Conservation (phyloP, 768 basidiomycete genomes). For the Pisolithus orientalis region DNA sequence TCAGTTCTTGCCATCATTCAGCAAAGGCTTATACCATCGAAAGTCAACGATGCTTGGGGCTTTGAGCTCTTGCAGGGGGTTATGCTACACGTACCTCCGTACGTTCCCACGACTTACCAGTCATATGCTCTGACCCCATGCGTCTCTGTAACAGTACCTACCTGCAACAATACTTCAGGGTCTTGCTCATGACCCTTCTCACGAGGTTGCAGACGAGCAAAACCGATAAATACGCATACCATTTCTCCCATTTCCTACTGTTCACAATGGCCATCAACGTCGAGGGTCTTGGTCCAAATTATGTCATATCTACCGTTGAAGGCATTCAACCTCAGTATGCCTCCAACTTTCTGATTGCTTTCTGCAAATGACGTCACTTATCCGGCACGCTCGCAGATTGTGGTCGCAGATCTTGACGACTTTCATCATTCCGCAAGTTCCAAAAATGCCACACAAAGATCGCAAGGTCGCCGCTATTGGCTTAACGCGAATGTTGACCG, state of each 20-base stretch:
- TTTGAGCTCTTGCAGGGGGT: constrained; percentile 84
- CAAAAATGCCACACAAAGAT: constrained; percentile 77
- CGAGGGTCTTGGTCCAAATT: constrained; percentile 72
- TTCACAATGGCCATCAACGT: constrained; percentile 71
- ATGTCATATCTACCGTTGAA: constrained; percentile 71
- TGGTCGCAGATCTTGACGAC: constrained; percentile 76
- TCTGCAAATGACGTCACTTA: background rate
- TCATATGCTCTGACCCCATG: background rate
- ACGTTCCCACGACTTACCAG: constrained; percentile 27
- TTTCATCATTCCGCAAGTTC: constrained; percentile 74
- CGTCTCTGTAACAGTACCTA: constrained; percentile 37
- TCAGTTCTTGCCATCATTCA: constrained; percentile 83
- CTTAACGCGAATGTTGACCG: constrained; percentile 69
- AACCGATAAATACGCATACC: constrained; percentile 82
- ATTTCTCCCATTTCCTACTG: constrained; percentile 73
- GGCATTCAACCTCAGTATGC: constrained; percentile 74
- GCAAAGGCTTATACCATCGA: constrained; percentile 83
- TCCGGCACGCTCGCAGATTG: constrained; percentile 35
- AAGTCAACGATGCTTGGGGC: constrained; percentile 84
- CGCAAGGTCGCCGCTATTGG: constrained; percentile 83
- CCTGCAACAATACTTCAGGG: constrained; percentile 69
- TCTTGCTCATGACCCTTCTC: constrained; percentile 69
- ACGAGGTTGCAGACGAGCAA: constrained; percentile 84
- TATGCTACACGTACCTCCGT: constrained; percentile 70
- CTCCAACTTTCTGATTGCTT: background rate